A percentile compares a stretch with the other conserved stretches of the same genome.
Evolutionary conservation across 2,329 filamentous ascomycete genomes (phyloP).

Genomic region (Lasiodiplodia sp.): DNA sequence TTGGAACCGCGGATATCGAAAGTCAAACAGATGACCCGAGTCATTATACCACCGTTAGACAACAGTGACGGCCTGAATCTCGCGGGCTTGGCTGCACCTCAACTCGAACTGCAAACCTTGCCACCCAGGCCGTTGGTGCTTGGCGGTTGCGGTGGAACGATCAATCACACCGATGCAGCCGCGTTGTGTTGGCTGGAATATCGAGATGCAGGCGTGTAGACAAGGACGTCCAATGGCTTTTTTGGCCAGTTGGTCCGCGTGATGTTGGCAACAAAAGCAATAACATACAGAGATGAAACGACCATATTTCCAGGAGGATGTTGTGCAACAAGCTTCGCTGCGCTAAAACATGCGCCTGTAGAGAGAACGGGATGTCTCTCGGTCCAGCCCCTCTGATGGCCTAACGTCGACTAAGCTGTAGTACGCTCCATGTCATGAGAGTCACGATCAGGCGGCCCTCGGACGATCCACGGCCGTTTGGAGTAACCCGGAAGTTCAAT

Average conservation of each 20-base stretch:
- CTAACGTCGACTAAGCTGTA: slow-evolving; percentile 5
- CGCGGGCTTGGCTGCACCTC: not conserved
- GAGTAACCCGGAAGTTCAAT: slow-evolving; percentile 7
- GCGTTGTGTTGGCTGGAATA: not conserved
- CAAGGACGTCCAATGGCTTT: not conserved
- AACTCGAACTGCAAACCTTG: not conserved
- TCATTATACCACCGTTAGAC: not conserved
- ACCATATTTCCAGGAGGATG: not conserved
- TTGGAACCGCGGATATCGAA: not conserved
- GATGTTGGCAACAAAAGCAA: slow-evolving; percentile 2
- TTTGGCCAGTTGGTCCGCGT: not conserved
- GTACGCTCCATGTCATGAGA: not conserved
- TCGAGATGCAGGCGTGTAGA: not conserved
- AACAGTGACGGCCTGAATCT: not conserved
- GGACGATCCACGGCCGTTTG: not conserved
- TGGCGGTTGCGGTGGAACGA: not conserved
- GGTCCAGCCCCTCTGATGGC: not conserved
- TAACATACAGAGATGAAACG: slow-evolving; percentile 9
- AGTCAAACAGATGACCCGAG: not conserved
- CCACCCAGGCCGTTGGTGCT: not conserved
- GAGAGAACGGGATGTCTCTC: not conserved
- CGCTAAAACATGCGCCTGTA: not conserved
- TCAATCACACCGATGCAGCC: not conserved
- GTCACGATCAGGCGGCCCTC: slow-evolving; percentile 6
- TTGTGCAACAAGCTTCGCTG: slow-evolving; percentile 1